phyloP scores from a whole-genome alignment of 441 rosid genomes.

The Gossypium schwendimanii region DNA sequence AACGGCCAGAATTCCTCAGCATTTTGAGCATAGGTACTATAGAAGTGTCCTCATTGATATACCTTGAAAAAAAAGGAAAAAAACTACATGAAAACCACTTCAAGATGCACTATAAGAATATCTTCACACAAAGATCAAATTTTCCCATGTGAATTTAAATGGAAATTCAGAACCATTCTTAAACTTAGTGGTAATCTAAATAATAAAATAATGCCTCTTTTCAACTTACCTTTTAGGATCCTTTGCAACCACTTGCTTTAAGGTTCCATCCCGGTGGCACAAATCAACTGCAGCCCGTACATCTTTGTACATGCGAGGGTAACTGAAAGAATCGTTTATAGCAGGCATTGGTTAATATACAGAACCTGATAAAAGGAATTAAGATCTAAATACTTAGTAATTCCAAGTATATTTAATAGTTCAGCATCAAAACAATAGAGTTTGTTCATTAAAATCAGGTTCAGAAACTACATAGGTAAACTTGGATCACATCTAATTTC shows the following conservation, averaged over 20 bases:
- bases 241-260: constrained; percentile 91
- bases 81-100: neutral
- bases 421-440: neutral
- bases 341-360: neutral
- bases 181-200: constrained; percentile 1
- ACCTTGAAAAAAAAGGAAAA: constrained; percentile 32
- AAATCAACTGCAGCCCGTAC: constrained; percentile 96
- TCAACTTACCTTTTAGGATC: constrained; percentile 59
- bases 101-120: neutral
- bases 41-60: constrained; percentile 67
- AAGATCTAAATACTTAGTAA: neutral
- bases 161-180: neutral
- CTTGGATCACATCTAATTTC: neutral
- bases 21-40: constrained; percentile 75
- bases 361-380: neutral
- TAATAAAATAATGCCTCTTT: neutral
- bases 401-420: neutral
- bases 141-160: neutral
- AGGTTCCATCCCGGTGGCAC: constrained; percentile 98
- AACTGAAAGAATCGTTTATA: constrained; percentile 36
- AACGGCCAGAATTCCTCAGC: constrained; percentile 85
- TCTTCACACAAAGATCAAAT: neutral
- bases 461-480: neutral
- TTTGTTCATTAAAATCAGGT: neutral
- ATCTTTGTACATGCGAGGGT: constrained; percentile 82